phyloP scores from a whole-genome alignment of 192 early-diverging fungal genomes.

The Mortierella hygrophila region DNA sequence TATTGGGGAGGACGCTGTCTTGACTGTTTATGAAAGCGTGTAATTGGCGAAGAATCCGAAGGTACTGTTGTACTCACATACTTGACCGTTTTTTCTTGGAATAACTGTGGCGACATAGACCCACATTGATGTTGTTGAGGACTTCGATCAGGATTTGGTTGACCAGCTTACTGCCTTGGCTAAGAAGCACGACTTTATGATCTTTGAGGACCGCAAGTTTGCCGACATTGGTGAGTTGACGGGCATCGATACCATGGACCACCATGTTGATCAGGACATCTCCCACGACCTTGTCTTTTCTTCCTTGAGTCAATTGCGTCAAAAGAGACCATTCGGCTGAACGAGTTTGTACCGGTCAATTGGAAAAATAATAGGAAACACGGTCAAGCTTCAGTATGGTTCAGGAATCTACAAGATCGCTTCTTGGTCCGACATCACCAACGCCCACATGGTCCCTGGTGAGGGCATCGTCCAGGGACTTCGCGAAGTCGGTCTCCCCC shows the following conservation, averaged over 20 bases:
- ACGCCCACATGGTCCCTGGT: conserved; percentile 94
- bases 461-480: conserved; percentile 96
- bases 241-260: not conserved
- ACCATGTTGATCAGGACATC: not conserved
- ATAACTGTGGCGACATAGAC: conserved; percentile 65
- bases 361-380: conserved; percentile 75
- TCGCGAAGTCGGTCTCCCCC: conserved; percentile 86
- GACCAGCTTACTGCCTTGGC: conserved; percentile 79
- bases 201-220: conserved; percentile 99
- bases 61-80: not conserved
- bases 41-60: not conserved
- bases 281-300: not conserved
- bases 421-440: conserved; percentile 96
- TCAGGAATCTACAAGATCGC: conserved; percentile 93
- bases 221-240: conserved; percentile 87
- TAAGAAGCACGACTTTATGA: conserved; percentile 92
- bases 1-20: no score
- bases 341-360: not conserved
- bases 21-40: not conserved
- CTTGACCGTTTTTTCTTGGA: not conserved
- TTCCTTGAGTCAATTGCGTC: no score
- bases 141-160: conserved; percentile 93
- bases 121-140: conserved; percentile 93
- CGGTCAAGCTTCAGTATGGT: conserved; percentile 95
- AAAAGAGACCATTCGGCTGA: not conserved